A percentile compares a stretch with the other conserved stretches of the same genome.
These are phyloP conservation scores for Citrus trifoliata DNA, from an alignment of 345 rosid species.

Conservation along the genomic window DNA sequence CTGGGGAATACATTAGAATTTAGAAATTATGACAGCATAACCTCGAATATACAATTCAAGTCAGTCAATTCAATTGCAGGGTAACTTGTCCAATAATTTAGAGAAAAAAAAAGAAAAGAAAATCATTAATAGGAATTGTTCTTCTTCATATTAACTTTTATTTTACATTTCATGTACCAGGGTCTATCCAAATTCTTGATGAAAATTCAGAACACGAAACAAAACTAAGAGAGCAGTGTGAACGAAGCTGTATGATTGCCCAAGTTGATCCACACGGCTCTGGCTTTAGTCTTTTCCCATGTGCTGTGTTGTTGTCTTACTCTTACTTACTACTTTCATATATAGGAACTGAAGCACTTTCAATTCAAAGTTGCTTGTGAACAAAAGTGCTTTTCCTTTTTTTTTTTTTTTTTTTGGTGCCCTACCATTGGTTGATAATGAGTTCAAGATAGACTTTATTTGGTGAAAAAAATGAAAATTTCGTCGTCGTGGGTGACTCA, in stretches of 20 bases:
- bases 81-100: background rate
- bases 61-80: no score
- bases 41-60: no score
- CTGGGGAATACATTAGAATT: no score
- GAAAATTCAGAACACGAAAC: background rate
- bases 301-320: constrained; percentile 1
- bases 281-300: background rate
- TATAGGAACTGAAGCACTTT: background rate
- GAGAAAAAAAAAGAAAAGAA: background rate
- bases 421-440: background rate
- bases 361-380: background rate
- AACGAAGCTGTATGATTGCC: background rate
- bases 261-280: background rate
- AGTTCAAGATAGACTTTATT: background rate
- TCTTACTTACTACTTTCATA: background rate
- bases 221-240: background rate
- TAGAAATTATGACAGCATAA: no score
- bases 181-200: background rate
- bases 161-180: background rate
- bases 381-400: background rate
- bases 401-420: background rate
- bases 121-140: no score
- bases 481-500: background rate
- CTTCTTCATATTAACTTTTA: no score
- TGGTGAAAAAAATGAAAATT: background rate